Evolutionary conservation across 805 yeast genomes (phyloP), one percentile per base, ranked within the genome.

Genomic region (Kazachstania viticola): DNA sequence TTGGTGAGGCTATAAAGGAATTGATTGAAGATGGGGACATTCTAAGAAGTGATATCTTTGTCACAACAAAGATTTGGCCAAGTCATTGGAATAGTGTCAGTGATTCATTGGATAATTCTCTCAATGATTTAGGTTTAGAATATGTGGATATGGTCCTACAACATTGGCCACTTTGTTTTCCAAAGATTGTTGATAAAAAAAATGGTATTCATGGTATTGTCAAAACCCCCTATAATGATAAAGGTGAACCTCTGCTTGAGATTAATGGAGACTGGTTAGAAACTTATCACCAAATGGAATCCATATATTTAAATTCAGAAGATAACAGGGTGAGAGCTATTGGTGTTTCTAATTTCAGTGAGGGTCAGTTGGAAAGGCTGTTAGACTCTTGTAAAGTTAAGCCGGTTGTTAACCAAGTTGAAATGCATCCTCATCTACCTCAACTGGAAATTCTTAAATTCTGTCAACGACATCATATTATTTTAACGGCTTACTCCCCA

Each of bases 61-160:
- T 81, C 44, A 78, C 87, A 33, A 78, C 87, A 29, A 81, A 81
- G 51, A 71, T 80, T 34, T 73, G 79, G 76, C 67, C 70, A 34
- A 56, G 67, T n/a, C 55, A 65, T 36, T 75, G 73, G 60, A 51
- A 62, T 38, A 51, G 54, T 14, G 75, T 71, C 5, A 72, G 58
- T 31, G 58, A 51, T 23, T 77, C 79, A 1, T 56, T 82, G 28
- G 65, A 71, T 16, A 60, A 57, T 25, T 76, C 87, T 2, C 62
- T 83, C 44, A 45, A 62, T 38, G 70, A 70, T 38, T 61, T 82
- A 38, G 74, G 73, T 0, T 47, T 80, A 32, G 93, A 79, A 29
- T 82, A 83, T 48, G 76, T 80, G 29, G 94, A 83, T 49, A 60
- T 83, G 41, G 69, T 73, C 46, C 65, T 84, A 42, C 71, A 81